Evolutionary conservation across 352 stramenopile species (phyloP).

Genomic region (Proteromonas lacertae): DNA sequence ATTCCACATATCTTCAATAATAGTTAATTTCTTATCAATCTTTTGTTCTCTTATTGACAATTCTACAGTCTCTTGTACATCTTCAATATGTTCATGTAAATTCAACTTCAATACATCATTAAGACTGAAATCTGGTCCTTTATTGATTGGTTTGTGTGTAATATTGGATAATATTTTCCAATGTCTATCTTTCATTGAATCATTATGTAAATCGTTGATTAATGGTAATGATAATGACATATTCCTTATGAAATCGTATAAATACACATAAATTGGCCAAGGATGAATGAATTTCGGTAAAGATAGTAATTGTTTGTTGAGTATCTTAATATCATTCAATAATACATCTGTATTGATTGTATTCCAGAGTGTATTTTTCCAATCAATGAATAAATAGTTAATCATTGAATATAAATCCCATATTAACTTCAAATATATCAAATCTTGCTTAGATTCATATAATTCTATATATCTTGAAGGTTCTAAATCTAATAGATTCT

Average conservation of each 20-base stretch:
- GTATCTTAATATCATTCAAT: slow-evolving; percentile 20
- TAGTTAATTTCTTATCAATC: slow-evolving; percentile 41
- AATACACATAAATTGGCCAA: slow-evolving; percentile 30
- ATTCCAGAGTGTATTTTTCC: slow-evolving; percentile 18
- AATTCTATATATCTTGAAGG: slow-evolving; percentile 14
- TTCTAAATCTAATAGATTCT: slow-evolving; percentile 50
- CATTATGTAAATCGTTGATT: slow-evolving; percentile 16
- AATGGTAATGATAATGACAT: slow-evolving; percentile 21
- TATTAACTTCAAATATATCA: slow-evolving; percentile 34
- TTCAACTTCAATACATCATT: slow-evolving; percentile 29
- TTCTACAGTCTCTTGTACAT: slow-evolving; percentile 31
- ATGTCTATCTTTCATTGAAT: slow-evolving; percentile 39
- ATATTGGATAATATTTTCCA: slow-evolving; percentile 31
- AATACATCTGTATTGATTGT: slow-evolving; percentile 16
- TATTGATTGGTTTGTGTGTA: slow-evolving; percentile 11
- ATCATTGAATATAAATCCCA: slow-evolving; percentile 42
- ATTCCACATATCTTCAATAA: slow-evolving; percentile 39
- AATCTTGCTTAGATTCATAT: slow-evolving; percentile 20
- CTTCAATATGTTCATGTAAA: slow-evolving; percentile 27
- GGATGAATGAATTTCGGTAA: slow-evolving; percentile 32
- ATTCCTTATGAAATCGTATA: slow-evolving; percentile 5
- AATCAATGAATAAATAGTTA: slow-evolving; percentile 5
- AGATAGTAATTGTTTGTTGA: slow-evolving; percentile 29
- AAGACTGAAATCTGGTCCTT: slow-evolving; percentile 31
- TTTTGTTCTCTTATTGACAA: slow-evolving; percentile 43